Base-by-base conservation (phyloP, 164 flowering plant species). In the Sextonia rubra region DNA sequence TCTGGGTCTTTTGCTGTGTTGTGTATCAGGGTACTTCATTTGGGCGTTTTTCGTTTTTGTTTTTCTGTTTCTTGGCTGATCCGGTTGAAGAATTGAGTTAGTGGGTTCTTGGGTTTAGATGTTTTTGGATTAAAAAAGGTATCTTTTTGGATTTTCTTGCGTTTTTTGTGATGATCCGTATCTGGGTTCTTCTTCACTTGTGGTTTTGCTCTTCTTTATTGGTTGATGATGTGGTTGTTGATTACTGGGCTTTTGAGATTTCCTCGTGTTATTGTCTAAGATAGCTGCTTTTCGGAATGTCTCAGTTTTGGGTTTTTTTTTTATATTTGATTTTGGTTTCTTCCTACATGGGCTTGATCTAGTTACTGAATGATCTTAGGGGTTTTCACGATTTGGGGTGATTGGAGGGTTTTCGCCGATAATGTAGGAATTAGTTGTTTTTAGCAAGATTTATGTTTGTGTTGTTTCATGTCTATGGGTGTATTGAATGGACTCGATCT, bases 71-170 rank as follows among this genome's bases (percentile, higher is more conserved):
- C 44, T 12, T 64, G 22, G 7, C 18, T 27, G 47, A 32, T 32
- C 44, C 1, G 44, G 44, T 32, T 32, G 44, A 32, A 32, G 44
- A 32, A 32, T 32, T 24, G 27, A 12, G 64, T 4, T 18, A 70
- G 44, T 48, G 60, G 48, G 23, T 37, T 18, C 56, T 65, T 44
- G 70, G 61, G 37, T 20, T 47, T 69, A 12, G 25, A 8, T 60
- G 20, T 29, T 20, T 22, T 70, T 30, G 61, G 24, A 55, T 26
- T 4, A 62, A 25, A 49, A 62, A 66, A 70, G 71, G 80, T 0
- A 79, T 79, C 77, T 73, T 48, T 48, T 69, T 76, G 48, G 12
- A 23, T 27, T 6, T 1, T 20, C 2, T 48, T 69, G 25, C 2
- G 22, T 60, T 64, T 64, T 63, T 52, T 3, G 66, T 23, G 24